These are phyloP conservation scores for Alternaria triticina DNA, from an alignment of 2,329 filamentous ascomycete species.

Conservation along the genomic window DNA sequence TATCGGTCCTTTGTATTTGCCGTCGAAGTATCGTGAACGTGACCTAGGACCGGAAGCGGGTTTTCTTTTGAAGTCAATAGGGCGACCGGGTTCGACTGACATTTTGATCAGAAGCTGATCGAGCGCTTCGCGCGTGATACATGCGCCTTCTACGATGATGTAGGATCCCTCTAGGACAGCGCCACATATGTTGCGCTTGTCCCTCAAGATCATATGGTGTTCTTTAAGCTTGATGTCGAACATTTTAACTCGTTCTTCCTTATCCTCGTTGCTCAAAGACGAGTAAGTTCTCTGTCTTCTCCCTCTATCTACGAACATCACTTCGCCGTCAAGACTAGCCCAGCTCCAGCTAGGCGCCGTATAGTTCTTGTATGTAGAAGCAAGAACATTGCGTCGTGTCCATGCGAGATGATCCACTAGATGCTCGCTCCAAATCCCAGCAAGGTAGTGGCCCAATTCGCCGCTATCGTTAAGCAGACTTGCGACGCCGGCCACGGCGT, in stretches of 20 bases:
- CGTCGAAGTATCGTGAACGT: too few species aligned
- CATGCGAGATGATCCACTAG: background rate
- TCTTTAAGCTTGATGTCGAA: background rate
- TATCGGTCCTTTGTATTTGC: too few species aligned
- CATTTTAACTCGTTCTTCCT: background rate
- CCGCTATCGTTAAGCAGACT: background rate
- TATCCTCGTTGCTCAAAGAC: background rate
- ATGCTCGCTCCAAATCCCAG: background rate
- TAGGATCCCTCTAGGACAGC: background rate
- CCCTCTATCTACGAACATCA: background rate
- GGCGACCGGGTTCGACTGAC: too few species aligned
- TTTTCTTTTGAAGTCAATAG: too few species aligned
- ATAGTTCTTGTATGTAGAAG: background rate
- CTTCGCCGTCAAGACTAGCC: background rate
- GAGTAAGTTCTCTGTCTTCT: background rate
- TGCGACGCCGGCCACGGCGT: background rate
- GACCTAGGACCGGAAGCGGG: too few species aligned
- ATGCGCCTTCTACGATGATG: background rate
- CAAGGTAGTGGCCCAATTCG: background rate
- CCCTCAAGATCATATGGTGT: background rate
- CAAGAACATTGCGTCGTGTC: accelerated
- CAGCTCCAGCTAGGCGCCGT: background rate
- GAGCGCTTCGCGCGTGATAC: background rate
- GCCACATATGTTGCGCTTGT: background rate
- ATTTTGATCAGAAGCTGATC: background rate